Evolutionary conservation across 306 rosid genomes (phyloP).

Genomic region (Vigna hirtella): DNA sequence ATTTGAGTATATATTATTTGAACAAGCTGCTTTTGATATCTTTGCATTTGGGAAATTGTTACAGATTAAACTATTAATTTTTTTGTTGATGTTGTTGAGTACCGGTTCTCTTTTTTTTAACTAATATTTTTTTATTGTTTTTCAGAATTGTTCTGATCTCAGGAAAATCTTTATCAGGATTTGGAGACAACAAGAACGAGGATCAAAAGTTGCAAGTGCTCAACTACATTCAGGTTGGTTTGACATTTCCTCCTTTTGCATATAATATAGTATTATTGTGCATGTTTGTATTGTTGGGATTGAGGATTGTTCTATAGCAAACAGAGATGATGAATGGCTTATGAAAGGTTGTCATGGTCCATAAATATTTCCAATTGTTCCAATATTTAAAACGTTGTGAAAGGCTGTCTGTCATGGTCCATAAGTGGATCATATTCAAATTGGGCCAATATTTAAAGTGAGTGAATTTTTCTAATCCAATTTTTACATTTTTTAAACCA

Average conservation of each 20-base stretch:
- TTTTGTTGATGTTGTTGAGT: background rate
- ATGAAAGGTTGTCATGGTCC: background rate
- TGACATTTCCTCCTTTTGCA: conserved; percentile 4
- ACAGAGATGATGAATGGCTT: background rate
- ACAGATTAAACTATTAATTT: background rate
- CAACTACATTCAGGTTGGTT: conserved; percentile 66
- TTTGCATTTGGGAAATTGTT: conserved; percentile 1
- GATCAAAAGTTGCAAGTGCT: conserved; percentile 69
- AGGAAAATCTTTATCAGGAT: conserved; percentile 86
- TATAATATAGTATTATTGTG: conserved; percentile 19
- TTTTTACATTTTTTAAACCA: too few species aligned
- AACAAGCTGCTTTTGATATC: background rate
- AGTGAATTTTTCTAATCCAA: too few species aligned
- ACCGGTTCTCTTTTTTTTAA: background rate
- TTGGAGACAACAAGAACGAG: conserved; percentile 78
- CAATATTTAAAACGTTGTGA: too few species aligned
- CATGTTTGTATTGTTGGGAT: conserved; percentile 12
- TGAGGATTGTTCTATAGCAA: background rate
- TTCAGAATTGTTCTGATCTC: conserved; percentile 33
- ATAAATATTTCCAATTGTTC: too few species aligned
- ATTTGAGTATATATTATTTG: conserved; percentile 14
- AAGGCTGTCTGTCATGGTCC: too few species aligned
- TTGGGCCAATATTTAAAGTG: too few species aligned
- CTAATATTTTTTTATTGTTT: background rate
- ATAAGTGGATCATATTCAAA: too few species aligned